These are phyloP conservation scores for Schoenoplectus tabernaemontani DNA, from an alignment of 202 grass and related monocot species.

Conservation along the genomic window DNA sequence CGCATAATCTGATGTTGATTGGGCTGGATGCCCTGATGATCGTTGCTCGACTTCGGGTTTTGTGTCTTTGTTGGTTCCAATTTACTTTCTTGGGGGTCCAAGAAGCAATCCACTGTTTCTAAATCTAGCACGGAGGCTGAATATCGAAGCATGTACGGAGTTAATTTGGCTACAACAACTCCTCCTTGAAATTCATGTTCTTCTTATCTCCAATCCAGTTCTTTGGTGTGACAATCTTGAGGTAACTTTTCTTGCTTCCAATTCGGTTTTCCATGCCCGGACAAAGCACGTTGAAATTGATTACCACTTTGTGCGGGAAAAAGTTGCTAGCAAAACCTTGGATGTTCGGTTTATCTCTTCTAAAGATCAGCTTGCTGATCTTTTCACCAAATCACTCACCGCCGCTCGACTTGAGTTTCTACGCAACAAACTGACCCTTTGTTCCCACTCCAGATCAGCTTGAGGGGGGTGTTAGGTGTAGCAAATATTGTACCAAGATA, in stretches of 20 bases:
- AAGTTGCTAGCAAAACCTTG: not conserved
- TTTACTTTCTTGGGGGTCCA: not conserved
- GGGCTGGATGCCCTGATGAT: no score
- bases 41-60: no score
- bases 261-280: not conserved
- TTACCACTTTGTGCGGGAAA: not conserved
- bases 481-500: no score
- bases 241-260: not conserved
- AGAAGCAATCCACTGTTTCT: not conserved
- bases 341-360: no score
- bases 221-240: not conserved
- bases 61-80: not conserved
- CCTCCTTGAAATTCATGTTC: not conserved
- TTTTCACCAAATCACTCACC: no score
- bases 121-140: not conserved
- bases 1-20: not conserved
- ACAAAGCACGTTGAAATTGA: not conserved
- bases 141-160: not conserved
- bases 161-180: not conserved
- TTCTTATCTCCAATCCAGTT: not conserved
- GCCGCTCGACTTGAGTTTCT: no score
- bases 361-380: no score
- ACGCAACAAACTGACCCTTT: no score
- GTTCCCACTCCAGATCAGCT: no score
- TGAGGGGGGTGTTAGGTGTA: no score